Evolutionary conservation across 176 grass and related monocot species (phyloP), one percentile per base, ranked within the genome.

Genomic region (Zizania latifolia): DNA sequence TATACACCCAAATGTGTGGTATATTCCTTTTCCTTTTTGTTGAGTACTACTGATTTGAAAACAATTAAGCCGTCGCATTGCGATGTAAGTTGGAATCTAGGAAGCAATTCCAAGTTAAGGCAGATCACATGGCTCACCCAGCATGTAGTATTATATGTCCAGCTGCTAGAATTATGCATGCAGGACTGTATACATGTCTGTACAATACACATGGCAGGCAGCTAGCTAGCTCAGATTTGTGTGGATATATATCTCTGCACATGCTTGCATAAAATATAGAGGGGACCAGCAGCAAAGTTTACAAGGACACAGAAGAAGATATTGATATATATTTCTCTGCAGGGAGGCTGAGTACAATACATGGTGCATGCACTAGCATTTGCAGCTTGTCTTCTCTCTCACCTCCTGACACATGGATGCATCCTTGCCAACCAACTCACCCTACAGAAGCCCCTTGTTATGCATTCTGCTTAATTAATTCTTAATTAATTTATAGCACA

Each of bases 81-180:
- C 65, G 61, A 81, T 71, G 76, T 76, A 81, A 72, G 58, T 85
- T 82, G 74, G 88, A 91, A 91, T 92, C 88, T 86, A 91, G 86
- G 90, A 91, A 91, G 87, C 90, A 87, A 86, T 79, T 77, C 80
- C 73, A 87, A 80, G 63, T 43, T 84, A 83, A 71, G 78, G 70
- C 70, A n/a, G n/a, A 54, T 90, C 86, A 90, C 84, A 92, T 96
- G 84, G 86, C n/a, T n/a, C 59, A 66, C 53, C 81, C 68, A 60
- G 71, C 79, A 71, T 73, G 65, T 76, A 87, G 15, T 72, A 87
- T 65, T 83, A 87, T 82, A 62, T n/a, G n/a, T n/a, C n/a, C n/a
- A n/a, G n/a, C n/a, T n/a, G n/a, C n/a, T n/a, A 77, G 84, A n/a
- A 71, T 86, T 86, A 73, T 61, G 53, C 53, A 36, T 69, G 81